Evolutionary conservation across 805 yeast genomes (phyloP).

Genomic region (Cyberlindnera maritima): DNA sequence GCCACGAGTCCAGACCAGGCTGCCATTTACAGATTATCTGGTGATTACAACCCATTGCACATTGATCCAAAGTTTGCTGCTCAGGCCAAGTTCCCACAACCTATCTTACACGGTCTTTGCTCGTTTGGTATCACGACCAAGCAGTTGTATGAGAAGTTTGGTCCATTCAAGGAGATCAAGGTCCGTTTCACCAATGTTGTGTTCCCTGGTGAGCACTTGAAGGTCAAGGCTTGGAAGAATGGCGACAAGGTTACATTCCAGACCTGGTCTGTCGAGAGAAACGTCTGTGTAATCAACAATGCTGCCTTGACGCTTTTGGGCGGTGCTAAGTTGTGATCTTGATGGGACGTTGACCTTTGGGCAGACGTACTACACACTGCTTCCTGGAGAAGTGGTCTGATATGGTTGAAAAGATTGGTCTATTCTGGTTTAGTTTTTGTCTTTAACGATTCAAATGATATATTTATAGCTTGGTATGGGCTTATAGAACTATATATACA

Average conservation of each 20-base stretch:
- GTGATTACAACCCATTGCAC: slow-evolving; percentile 94
- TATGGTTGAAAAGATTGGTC: too few species aligned
- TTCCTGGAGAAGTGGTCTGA: too few species aligned
- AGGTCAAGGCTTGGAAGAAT: slow-evolving; percentile 80
- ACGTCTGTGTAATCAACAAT: slow-evolving; percentile 73
- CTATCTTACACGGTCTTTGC: slow-evolving; percentile 92
- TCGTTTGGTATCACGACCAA: slow-evolving; percentile 81
- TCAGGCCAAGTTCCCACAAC: slow-evolving; percentile 79
- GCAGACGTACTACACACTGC: too few species aligned
- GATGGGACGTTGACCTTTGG: too few species aligned
- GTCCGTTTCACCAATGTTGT: slow-evolving; percentile 89
- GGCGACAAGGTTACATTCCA: slow-evolving; percentile 68
- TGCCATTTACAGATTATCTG: slow-evolving; percentile 85
- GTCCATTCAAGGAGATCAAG: slow-evolving; percentile 80
- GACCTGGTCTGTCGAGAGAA: slow-evolving; percentile 76
- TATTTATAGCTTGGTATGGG: too few species aligned
- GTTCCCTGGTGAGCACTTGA: slow-evolving; percentile 89
- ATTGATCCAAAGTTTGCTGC: slow-evolving; percentile 89
- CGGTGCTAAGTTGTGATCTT: slow-evolving; percentile 15
- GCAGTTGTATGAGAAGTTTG: slow-evolving; percentile 73
- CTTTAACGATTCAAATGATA: too few species aligned
- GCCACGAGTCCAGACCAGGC: slow-evolving; percentile 73
- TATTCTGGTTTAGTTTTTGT: too few species aligned
- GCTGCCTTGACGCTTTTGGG: slow-evolving; percentile 70
- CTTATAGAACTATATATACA: too few species aligned